phyloP scores from a whole-genome alignment of 2,329 filamentous ascomycete species.

The Fusarium chuoi region DNA sequence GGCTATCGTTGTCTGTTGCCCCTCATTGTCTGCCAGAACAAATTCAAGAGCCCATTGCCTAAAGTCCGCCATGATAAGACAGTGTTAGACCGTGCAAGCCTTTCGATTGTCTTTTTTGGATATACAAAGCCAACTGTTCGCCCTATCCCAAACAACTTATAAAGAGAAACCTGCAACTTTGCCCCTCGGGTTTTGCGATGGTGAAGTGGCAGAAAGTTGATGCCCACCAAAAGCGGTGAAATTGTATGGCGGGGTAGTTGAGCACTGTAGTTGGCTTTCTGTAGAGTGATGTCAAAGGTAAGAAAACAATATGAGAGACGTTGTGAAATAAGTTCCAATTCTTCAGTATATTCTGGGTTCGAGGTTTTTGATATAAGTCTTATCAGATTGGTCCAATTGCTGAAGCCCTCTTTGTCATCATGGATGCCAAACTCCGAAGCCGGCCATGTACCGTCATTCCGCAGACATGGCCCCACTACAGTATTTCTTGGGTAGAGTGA shows the following conservation, averaged over 20 bases:
- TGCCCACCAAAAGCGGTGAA: constrained; percentile 43
- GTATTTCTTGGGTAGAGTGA: constrained; percentile 31
- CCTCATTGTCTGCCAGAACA: constrained; percentile 62
- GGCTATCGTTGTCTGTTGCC: constrained; percentile 53
- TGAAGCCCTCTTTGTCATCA: constrained; percentile 41
- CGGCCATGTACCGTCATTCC: constrained; percentile 26
- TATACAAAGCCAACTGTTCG: neutral
- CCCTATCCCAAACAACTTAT: neutral
- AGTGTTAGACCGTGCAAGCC: neutral
- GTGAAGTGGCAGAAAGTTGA: constrained; percentile 33
- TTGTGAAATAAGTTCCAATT: neutral
- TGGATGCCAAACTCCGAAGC: constrained; percentile 39
- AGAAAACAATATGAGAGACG: neutral
- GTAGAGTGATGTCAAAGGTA: neutral
- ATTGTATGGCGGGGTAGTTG: constrained; percentile 40
- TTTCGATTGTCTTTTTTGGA: neutral
- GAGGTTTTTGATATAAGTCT: constrained; percentile 16
- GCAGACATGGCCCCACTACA: constrained; percentile 31
- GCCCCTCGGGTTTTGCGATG: constrained; percentile 15
- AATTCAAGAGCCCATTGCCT: constrained; percentile 64
- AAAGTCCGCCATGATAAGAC: constrained; percentile 58
- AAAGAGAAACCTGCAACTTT: neutral
- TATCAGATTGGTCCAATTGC: constrained; percentile 39
- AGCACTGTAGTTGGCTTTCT: neutral
- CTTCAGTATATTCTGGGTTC: neutral